Conservation (phyloP, 179 eudicot species). For the Camellia oleifera region DNA sequence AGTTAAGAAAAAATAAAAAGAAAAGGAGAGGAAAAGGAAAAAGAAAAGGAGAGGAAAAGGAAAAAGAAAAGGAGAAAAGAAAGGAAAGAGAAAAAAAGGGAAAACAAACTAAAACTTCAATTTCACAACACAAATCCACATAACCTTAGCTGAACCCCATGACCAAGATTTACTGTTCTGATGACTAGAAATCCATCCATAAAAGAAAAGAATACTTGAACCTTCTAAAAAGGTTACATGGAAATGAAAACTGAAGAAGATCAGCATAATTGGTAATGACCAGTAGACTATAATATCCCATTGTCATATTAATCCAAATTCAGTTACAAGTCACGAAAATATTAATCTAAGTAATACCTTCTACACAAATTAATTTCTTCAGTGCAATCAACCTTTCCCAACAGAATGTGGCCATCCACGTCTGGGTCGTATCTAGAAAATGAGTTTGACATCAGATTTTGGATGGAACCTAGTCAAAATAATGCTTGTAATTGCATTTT, state of each 20-base stretch:
- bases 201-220: background rate
- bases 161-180: background rate
- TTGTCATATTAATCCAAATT: background rate
- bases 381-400: conserved; percentile 93
- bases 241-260: background rate
- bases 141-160: background rate
- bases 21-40: background rate
- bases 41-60: background rate
- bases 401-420: conserved; percentile 73
- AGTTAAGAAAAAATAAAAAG: background rate
- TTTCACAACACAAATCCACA: background rate
- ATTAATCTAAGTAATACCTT: conserved; percentile 40
- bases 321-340: background rate
- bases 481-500: background rate
- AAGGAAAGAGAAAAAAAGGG: background rate
- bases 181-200: background rate
- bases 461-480: background rate
- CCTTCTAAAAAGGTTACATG: background rate
- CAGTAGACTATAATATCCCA: background rate
- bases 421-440: conserved; percentile 70
- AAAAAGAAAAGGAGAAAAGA: background rate
- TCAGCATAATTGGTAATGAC: background rate
- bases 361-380: conserved; percentile 69
- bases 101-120: background rate
- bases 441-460: conserved; percentile 13